Conservation (phyloP, 1,284 basidiomycete genomes). For the Taiwanofungus camphoratus region DNA sequence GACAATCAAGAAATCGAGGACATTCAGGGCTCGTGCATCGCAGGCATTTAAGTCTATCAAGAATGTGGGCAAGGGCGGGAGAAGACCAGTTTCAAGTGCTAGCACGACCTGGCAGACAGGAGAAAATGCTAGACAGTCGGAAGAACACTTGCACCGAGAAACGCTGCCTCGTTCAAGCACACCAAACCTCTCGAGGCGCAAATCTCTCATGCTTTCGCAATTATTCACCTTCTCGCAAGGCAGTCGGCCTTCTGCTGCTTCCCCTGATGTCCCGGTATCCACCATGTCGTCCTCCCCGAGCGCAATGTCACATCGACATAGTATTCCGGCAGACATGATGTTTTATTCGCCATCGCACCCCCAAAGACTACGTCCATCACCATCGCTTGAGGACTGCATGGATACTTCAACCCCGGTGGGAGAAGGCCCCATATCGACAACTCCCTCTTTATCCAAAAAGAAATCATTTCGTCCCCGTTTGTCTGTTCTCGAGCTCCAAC, state of each 20-base stretch:
- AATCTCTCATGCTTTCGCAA: conserved; percentile 24
- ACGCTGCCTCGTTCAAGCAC: conserved; percentile 10
- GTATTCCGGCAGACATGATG: conserved; percentile 3
- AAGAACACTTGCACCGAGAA: conserved; percentile 5
- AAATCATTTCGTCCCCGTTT: conserved; percentile 27
- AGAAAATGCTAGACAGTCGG: conserved; percentile 7
- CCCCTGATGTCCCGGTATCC: conserved; percentile 13
- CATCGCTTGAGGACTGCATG: conserved; percentile 18
- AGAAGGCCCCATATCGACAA: conserved; percentile 1
- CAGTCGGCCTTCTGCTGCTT: conserved; percentile 13
- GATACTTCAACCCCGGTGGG: conserved; percentile 8
- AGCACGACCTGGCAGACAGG: conserved; percentile 5
- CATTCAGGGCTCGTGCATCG: conserved; percentile 52
- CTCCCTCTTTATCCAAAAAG: conserved; percentile 19
- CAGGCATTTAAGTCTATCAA: conserved; percentile 59
- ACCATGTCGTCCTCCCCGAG: conserved; percentile 10
- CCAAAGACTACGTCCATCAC: conserved; percentile 12
- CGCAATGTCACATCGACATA: conserved; percentile 1
- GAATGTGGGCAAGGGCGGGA: conserved; percentile 34
- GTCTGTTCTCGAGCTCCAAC: conserved; percentile 28
- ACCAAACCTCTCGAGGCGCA: conserved; percentile 19
- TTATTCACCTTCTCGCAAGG: conserved; percentile 24
- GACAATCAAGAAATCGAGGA: conserved; percentile 40
- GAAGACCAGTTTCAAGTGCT: conserved; percentile 9
- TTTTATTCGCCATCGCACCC: conserved; percentile 7